Evolutionary conservation across 345 rosid species (phyloP).

Genomic region (Passiflora organensis): DNA sequence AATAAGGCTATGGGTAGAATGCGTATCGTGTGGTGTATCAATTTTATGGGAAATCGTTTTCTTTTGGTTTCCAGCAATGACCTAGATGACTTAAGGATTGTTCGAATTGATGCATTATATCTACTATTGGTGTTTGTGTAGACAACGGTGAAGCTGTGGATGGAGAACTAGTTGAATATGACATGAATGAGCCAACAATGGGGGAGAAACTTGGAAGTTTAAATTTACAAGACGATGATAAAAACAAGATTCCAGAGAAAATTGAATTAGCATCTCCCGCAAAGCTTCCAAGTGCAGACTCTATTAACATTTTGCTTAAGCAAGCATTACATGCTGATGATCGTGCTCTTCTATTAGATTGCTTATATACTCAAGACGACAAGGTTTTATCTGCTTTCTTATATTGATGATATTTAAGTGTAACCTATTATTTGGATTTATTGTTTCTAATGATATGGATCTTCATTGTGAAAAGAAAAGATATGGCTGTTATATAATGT

Average conservation of each 20-base stretch:
- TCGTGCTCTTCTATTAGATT: conserved; percentile 75
- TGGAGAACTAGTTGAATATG: conserved; percentile 60
- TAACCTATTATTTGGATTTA: neutral
- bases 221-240: conserved; percentile 34
- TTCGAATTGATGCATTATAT: neutral
- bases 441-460: neutral
- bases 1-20: neutral
- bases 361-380: conserved; percentile 81
- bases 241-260: conserved; percentile 26
- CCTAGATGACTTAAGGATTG: neutral
- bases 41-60: neutral
- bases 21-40: neutral
- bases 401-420: conserved; percentile 2
- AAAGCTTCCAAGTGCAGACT: conserved; percentile 87
- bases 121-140: conserved; percentile 7
- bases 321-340: conserved; percentile 91
- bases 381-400: conserved; percentile 50
- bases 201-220: conserved; percentile 77
- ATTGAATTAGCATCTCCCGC: conserved; percentile 25
- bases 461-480: neutral
- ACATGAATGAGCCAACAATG: conserved; percentile 77
- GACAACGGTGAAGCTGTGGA: conserved; percentile 59
- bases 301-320: conserved; percentile 71
- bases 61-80: neutral
- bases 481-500: neutral